Evolutionary conservation across 2,329 filamentous ascomycete species (phyloP), one percentile per base, ranked within the genome.

Genomic region (Scytalidium sp.): DNA sequence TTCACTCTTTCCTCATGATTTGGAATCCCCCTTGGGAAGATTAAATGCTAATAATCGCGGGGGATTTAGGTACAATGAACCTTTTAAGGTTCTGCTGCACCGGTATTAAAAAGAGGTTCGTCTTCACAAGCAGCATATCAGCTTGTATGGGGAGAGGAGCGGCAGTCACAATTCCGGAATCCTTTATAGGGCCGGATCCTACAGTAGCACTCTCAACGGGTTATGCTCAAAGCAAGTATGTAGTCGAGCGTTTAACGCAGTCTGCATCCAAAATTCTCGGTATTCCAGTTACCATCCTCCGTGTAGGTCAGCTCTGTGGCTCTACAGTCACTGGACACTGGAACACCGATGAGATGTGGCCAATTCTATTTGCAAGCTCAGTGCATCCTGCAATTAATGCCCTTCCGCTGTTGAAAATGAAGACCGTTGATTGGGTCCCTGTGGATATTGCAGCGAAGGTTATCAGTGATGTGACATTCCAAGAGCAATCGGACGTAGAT

Each of bases 171-270:
- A 50, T 64, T 8, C 45, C 56, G 1, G 61, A 64, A 51, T 15
- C 22, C 21, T 50, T 56, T 3, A 55, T 61, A n/a, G 56, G 56
- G 3, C 13, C 41, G 4, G 55, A 61, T 43, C 56, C 58, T 2
- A 47, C 45, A 1, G 52, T 57, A 17, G 56, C 59, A 3, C 46
- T 61, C 11, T 36, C 50, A 8, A 63, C 57, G 3, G 61, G 61
- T 3, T 64, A 64, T 29, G 59, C 60, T 13, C 57, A 60, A 42
- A 59, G 56, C 41, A 64, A 64, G 57, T 64, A 59, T 36, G 60
- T 64, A 59, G 58, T 60, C 15, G 60, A 63, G 32, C 52, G 57
- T 19, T 47, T 63, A 29, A 57, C 54, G 4, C 58, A 62, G 56
- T 54, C 51, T 4, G 55, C 55, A 2, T 44, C 51, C 36, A 11